A percentile compares a stretch with the other conserved stretches of the same genome.
Evolutionary conservation across 352 stramenopile species (phyloP).

Genomic region (Phytopythium cucurbitacearum): DNA sequence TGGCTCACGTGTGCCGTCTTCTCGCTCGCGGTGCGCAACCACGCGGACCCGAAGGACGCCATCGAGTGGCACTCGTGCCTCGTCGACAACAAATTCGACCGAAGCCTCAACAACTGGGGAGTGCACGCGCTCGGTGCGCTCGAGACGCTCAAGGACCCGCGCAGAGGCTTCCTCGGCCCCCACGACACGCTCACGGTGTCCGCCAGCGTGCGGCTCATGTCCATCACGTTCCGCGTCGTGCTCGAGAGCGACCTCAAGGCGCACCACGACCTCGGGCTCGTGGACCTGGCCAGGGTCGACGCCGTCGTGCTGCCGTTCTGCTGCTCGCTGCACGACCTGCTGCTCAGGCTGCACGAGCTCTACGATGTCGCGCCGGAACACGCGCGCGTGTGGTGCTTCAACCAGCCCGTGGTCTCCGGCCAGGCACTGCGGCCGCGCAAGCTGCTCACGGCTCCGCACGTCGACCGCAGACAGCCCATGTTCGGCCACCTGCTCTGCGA

Average conservation of each 20-base stretch:
- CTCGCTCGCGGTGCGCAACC: slow-evolving; percentile 61
- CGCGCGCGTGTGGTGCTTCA: slow-evolving; percentile 69
- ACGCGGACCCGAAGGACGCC: slow-evolving; percentile 26
- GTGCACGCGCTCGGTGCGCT: slow-evolving; percentile 72
- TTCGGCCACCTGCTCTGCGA: slow-evolving; percentile 72
- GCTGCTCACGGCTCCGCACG: slow-evolving; percentile 41
- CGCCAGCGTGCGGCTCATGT: slow-evolving; percentile 70
- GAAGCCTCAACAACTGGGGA: slow-evolving; percentile 73
- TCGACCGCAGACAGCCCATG: slow-evolving; percentile 38
- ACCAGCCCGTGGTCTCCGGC: slow-evolving; percentile 67
- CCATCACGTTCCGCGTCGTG: slow-evolving; percentile 74
- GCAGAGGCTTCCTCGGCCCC: slow-evolving; percentile 40
- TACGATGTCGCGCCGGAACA: slow-evolving; percentile 27
- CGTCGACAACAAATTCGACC: slow-evolving; percentile 80
- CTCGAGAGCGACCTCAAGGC: slow-evolving; percentile 42
- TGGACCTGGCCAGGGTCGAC: slow-evolving; percentile 36
- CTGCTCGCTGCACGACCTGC: slow-evolving; percentile 50
- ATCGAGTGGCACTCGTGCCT: slow-evolving; percentile 83
- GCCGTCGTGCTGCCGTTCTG: slow-evolving; percentile 68
- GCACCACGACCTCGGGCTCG: slow-evolving; percentile 55
- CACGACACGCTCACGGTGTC: slow-evolving; percentile 55
- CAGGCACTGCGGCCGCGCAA: slow-evolving; percentile 71
- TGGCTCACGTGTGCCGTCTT: slow-evolving; percentile 83
- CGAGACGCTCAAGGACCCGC: slow-evolving; percentile 42
- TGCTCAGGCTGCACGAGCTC: slow-evolving; percentile 25